Base-by-base conservation (phyloP, 202 grass and related monocot genomes). In the Brachypodium distachyon region DNA sequence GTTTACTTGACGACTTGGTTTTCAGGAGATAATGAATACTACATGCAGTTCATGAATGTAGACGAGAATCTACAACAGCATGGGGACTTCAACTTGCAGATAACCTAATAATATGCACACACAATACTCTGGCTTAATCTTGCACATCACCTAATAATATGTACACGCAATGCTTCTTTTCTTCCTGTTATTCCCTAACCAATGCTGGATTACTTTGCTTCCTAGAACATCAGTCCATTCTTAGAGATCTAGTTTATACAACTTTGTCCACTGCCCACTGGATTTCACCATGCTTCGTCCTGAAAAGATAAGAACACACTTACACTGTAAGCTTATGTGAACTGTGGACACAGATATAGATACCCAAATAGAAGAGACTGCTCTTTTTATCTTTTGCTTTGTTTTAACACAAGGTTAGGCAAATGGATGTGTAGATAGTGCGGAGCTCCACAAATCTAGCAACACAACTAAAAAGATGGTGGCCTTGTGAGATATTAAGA, bases 141-240 rank as follows among this genome's bases (percentile, higher is more conserved):
- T 74, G 62, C 38, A 72, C 40, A 83, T 39, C 37, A 67, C 80
- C 88, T 77, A 83, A 64, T 71, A 70, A 31, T 77, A 83, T 72
- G 74, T 71, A 72, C 70, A 80, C 19, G 25, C 17, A 33, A 37
- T 43, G 80, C 39, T 32, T 7, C 10, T 71, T 63, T 72, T 31
- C 33, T 48, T 85, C 82, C 29, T 73, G 60, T 81, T 89, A 89
- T 85, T 89, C 34, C 68, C 72, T 56, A 77, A 77, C 58, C 72
- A 89, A 70, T 77, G 66, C 57, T 84, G 80, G 29, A 66, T 81
- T 72, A 14, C 32, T 65, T 79, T 66, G 63, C 54, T 79, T 72
- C 23, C 74, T 79, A 79, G 60, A 79, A 49, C 54, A 62, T 28
- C 31, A 33, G 14, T n/a, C 79, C 55, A 70, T 54, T 61, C 78